Percentiles rank a stretch among this genome's conserved stretches.
phyloP scores from a whole-genome alignment of 176 grass and related monocot species.

The Triticum dicoccoides region DNA sequence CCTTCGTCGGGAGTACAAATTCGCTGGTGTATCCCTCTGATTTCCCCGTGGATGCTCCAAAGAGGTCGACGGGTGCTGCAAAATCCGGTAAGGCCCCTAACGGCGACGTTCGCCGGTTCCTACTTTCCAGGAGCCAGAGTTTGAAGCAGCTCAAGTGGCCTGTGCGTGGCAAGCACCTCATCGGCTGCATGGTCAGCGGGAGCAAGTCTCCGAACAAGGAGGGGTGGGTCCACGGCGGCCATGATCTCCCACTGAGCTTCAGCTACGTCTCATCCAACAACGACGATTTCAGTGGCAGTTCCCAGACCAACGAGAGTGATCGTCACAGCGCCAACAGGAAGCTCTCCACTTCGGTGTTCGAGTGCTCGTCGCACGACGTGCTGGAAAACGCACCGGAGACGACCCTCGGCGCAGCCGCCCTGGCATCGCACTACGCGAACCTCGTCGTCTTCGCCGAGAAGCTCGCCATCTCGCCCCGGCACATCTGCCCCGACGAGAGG shows the following conservation, averaged over 20 bases:
- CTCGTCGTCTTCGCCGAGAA: conserved; percentile 62
- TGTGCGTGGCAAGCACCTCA: conserved; percentile 30
- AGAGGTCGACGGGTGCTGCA: background rate
- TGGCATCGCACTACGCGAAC: conserved; percentile 68
- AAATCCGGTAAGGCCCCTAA: conserved; percentile 26
- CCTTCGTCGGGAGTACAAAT: conserved; percentile 21
- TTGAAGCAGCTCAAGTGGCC: conserved; percentile 50
- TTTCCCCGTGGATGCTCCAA: background rate
- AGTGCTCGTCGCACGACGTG: background rate
- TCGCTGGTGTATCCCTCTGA: conserved; percentile 50
- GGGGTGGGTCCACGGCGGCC: conserved; percentile 34
- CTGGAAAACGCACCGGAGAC: conserved; percentile 25
- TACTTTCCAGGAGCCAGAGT: conserved; percentile 40
- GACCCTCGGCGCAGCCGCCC: conserved; percentile 49
- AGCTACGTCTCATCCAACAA: background rate
- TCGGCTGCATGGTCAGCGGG: conserved; percentile 52
- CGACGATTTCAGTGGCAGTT: background rate
- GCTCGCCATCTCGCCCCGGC: conserved; percentile 40
- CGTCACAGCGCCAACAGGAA: background rate
- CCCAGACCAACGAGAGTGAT: background rate
- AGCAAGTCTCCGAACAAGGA: conserved; percentile 32
- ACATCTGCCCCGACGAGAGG: conserved; percentile 57
- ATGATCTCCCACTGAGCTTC: conserved; percentile 17
- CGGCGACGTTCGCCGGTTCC: background rate
- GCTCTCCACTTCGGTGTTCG: conserved; percentile 39